Evolutionary conservation across 2,329 filamentous ascomycete species (phyloP).

Genomic region (Aspergillus brasiliensis): DNA sequence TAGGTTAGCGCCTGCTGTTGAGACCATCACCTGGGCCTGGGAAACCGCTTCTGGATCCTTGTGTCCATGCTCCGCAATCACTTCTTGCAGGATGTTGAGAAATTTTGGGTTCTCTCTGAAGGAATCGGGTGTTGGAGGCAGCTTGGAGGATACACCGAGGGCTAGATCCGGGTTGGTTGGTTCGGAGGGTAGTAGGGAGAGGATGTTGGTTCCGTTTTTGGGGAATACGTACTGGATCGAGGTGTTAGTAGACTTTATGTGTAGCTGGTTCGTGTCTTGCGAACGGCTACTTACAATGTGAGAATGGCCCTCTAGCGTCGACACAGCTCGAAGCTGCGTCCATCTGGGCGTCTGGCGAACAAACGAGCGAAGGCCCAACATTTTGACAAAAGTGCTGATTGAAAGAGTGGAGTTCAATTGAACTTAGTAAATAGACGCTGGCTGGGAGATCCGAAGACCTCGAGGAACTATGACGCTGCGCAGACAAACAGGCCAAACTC

Average conservation of each 20-base stretch:
- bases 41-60: slow-evolving; percentile 59
- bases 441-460: too few relatives aligned
- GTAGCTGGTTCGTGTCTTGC: not conserved
- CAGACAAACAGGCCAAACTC: slow-evolving; percentile 34
- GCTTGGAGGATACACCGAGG: slow-evolving; percentile 56
- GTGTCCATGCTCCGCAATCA: slow-evolving; percentile 56
- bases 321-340: slow-evolving; percentile 33
- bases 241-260: not conserved
- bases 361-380: slow-evolving; percentile 28
- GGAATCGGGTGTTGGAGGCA: slow-evolving; percentile 59
- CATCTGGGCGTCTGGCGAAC: slow-evolving; percentile 27
- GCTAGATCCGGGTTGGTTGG: slow-evolving; percentile 57
- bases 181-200: slow-evolving; percentile 59
- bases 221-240: slow-evolving; percentile 51
- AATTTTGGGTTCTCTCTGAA: slow-evolving; percentile 61
- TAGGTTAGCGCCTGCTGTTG: slow-evolving; percentile 58
- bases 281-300: slow-evolving; percentile 39
- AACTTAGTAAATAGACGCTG: too few relatives aligned
- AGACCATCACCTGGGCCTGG: slow-evolving; percentile 63
- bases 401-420: too few relatives aligned
- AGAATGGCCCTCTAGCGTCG: slow-evolving; percentile 42
- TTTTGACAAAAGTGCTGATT: slow-evolving; percentile 8
- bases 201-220: slow-evolving; percentile 46
- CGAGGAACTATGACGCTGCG: slow-evolving; percentile 15
- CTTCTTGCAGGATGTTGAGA: slow-evolving; percentile 57